Percentiles rank a stretch among this genome's conserved stretches.
phyloP scores from a whole-genome alignment of 495 filamentous ascomycete species.

The Geoglossum glabrum region DNA sequence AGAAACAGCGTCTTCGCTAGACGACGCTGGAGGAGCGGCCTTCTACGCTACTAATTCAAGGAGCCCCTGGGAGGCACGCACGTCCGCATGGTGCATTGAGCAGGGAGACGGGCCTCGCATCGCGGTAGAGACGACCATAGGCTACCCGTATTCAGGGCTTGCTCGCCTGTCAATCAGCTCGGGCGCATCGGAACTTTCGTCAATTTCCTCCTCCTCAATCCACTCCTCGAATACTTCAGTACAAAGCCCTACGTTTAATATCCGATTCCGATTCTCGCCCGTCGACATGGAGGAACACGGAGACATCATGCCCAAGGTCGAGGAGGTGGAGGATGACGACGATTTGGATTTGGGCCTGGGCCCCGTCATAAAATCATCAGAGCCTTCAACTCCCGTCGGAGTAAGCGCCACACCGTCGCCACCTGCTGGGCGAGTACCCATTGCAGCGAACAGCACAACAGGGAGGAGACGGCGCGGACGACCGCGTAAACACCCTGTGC shows the following conservation, averaged over 20 bases:
- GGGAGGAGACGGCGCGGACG: slow-evolving; percentile 49
- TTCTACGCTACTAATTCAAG: neutral
- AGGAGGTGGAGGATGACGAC: neutral
- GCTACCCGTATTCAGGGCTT: neutral
- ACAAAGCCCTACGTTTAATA: neutral
- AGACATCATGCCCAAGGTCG: neutral
- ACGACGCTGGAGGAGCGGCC: neutral
- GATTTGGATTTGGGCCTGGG: no score
- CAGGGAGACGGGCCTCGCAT: neutral
- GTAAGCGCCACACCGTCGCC: neutral
- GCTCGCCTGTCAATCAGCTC: neutral
- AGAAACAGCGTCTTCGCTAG: neutral
- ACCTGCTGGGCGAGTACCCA: neutral
- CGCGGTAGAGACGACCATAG: slow-evolving; percentile 1
- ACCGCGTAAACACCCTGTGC: slow-evolving; percentile 64
- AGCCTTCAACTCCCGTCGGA: neutral
- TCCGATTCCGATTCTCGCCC: neutral
- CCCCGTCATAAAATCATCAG: slow-evolving; percentile 1
- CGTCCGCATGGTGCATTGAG: slow-evolving; percentile 1
- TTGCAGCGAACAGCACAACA: neutral
- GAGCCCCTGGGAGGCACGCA: neutral
- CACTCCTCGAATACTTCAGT: neutral
- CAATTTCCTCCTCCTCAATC: neutral
- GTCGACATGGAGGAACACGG: neutral
- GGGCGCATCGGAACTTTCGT: neutral